Evolutionary conservation across 495 filamentous ascomycete genomes (phyloP).

Genomic region (Aspergillus olivimuriae): DNA sequence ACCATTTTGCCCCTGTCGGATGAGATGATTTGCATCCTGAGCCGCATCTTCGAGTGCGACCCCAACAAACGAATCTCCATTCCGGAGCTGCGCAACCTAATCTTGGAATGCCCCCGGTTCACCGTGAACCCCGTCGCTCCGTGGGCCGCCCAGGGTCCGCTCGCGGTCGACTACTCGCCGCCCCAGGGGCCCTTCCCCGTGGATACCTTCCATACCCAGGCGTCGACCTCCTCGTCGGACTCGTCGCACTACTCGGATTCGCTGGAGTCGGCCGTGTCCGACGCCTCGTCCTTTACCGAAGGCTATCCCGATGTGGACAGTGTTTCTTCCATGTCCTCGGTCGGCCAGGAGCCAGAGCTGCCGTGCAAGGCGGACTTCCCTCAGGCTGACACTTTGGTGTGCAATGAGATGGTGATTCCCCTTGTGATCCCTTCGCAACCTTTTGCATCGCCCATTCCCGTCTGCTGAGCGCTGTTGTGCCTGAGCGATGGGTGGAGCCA

Average conservation of each 20-base stretch:
- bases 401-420: conserved; percentile 15
- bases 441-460: conserved; percentile 20
- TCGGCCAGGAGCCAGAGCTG: conserved; percentile 24
- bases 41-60: conserved; percentile 83
- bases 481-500: no score
- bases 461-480: conserved; percentile 13
- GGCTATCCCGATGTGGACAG: conserved; percentile 36
- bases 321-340: conserved; percentile 32
- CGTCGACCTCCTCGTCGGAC: conserved; percentile 34
- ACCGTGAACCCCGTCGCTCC: conserved; percentile 43
- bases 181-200: conserved; percentile 26
- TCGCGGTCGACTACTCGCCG: conserved; percentile 21
- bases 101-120: conserved; percentile 70
- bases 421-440: conserved; percentile 21
- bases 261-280: conserved; percentile 37
- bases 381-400: conserved; percentile 21
- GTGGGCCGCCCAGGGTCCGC: conserved; percentile 25
- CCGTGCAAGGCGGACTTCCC: conserved; percentile 31
- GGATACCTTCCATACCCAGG: conserved; percentile 31
- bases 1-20: conserved; percentile 88
- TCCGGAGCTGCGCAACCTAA: conserved; percentile 69
- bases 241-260: conserved; percentile 38
- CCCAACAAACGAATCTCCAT: conserved; percentile 82
- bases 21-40: conserved; percentile 84
- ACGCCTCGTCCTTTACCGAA: conserved; percentile 37